A percentile compares a stretch with the other conserved stretches of the same genome.
phyloP scores from a whole-genome alignment of 345 rosid species.

The Pugionium cornutum region DNA sequence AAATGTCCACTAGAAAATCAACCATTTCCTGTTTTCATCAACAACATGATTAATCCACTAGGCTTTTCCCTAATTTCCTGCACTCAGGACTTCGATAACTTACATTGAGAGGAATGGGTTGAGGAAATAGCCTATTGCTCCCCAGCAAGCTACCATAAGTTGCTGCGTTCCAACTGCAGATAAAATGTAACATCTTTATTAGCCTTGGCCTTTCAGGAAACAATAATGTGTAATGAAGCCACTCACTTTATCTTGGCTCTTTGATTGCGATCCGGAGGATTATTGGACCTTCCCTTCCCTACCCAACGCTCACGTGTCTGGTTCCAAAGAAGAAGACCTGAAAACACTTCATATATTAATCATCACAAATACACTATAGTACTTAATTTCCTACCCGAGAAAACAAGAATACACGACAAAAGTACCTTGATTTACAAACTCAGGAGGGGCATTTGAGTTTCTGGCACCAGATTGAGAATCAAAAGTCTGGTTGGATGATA shows the following conservation, averaged over 20 bases:
- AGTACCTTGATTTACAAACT: conserved; percentile 76
- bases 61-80: background rate
- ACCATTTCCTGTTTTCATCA: conserved; percentile 74
- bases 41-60: background rate
- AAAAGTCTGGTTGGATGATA: conserved; percentile 54
- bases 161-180: conserved; percentile 74
- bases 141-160: conserved; percentile 75
- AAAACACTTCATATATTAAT: conserved; percentile 21
- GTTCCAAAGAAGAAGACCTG: conserved; percentile 84
- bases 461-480: conserved; percentile 46
- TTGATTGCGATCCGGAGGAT: conserved; percentile 37
- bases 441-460: conserved; percentile 46
- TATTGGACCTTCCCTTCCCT: conserved; percentile 53
- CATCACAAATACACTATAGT: conserved; percentile 3
- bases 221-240: conserved; percentile 17
- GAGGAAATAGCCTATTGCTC: conserved; percentile 80
- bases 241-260: conserved; percentile 70
- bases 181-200: background rate
- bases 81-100: conserved; percentile 22
- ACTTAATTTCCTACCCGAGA: background rate
- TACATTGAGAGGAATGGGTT: conserved; percentile 78
- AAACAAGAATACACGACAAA: background rate
- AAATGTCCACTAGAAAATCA: conserved; percentile 82
- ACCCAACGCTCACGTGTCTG: conserved; percentile 81
- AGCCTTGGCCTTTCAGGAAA: conserved; percentile 6